A percentile compares a stretch with the other conserved stretches of the same genome.
These are phyloP conservation scores for Inga laurina DNA, from an alignment of 306 rosid genomes.

Conservation along the genomic window DNA sequence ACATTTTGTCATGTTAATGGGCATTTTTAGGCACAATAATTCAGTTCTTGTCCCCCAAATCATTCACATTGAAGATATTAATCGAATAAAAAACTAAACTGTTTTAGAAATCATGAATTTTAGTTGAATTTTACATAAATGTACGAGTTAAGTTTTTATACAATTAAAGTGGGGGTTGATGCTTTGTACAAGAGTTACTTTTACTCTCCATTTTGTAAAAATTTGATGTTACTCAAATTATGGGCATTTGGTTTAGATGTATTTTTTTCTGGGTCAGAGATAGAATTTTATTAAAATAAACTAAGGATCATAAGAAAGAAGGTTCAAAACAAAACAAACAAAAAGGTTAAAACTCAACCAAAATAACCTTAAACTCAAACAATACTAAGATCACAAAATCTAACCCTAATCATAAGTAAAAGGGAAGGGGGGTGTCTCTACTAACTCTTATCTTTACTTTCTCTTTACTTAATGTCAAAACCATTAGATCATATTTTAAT, in stretches of 20 bases:
- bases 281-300: too few species aligned
- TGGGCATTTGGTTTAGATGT: not conserved
- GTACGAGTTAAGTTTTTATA: not conserved
- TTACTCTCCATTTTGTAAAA: not conserved
- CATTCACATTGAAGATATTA: not conserved
- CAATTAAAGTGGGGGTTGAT: not conserved
- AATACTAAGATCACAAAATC: too few species aligned
- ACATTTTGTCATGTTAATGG: not conserved
- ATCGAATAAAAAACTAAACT: not conserved
- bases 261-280: too few species aligned
- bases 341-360: too few species aligned
- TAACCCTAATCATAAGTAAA: too few species aligned
- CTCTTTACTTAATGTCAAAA: too few species aligned
- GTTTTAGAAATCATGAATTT: not conserved
- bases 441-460: too few species aligned
- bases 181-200: not conserved
- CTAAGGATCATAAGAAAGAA: too few species aligned
- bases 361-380: too few species aligned
- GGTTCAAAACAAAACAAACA: too few species aligned
- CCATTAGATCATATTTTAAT: too few species aligned
- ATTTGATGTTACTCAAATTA: not conserved
- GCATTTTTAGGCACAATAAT: not conserved
- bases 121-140: not conserved
- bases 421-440: too few species aligned
- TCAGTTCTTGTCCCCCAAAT: slow-evolving; percentile 5